Evolutionary conservation across 140 eudicot genomes (phyloP), one percentile per base, ranked within the genome.

Genomic region (Cichorium intybus): DNA sequence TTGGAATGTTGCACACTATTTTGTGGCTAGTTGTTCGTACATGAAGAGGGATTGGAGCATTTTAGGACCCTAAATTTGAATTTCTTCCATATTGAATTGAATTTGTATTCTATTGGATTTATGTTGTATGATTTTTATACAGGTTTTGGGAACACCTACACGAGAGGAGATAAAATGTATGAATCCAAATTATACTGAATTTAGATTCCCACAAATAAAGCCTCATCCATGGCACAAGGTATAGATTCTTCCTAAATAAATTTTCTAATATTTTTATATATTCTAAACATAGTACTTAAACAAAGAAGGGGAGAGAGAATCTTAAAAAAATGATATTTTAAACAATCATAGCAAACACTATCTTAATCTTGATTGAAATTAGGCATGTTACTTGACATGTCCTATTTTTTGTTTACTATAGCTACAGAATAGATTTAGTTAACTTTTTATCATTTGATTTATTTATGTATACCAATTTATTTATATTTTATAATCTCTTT

Each of bases 191-290:
- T 86, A 90, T 41, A 90, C 93, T 6, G 93, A 90, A 71, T 90
- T 90, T 68, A 84, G 82, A 67, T 90, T 90, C 69, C 97, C 97
- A n/a, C 97, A 90, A 74, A 90, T 90, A 77, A 90, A 90, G 77
- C 95, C 97, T 68, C 97, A 86, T 80, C 95, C 97, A 16, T 90
- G 96, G 97, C 97, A 90, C 79, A 87, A 87, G 88, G 97, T 81
- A 67, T 62, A n/a, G 72, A 10, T 24, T 54, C 1, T 55, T 43
- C 60, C 37, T 15, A 43, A 14, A 9, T 43, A 43, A 14, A 14
- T 11, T 3, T 3, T 14, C 15, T 14, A 1, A 39, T 39, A 39
- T 43, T 14, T 14, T 2, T 43, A 43, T 43, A 43, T 43, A 43
- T 15, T 10, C 2, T 43, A 14, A 43, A 43, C 7, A 43, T 43